Evolutionary conservation across 2,329 filamentous ascomycete genomes (phyloP), one percentile per base, ranked within the genome.

Genomic region (Ceratocystis ficicola): DNA sequence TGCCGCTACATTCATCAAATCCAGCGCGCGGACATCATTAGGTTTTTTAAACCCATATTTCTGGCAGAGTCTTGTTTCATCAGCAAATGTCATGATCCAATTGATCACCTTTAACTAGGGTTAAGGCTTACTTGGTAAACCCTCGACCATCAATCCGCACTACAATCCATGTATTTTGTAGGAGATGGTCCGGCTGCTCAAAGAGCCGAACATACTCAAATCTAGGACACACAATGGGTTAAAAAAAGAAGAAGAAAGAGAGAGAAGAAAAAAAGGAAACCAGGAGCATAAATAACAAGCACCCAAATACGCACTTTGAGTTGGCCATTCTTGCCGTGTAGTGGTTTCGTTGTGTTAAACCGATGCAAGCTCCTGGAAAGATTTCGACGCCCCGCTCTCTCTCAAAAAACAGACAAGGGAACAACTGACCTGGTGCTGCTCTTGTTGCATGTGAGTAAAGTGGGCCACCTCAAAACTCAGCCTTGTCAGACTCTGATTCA

Each of bases 1-100:
- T n/a, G 94, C 94, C 1, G 91, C 91, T 1, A 85, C 85, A 72
- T 99, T 99, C 93, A 99, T 97, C 70, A 99, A 85, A 74, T 95
- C 84, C 12, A 97, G 78, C 0, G 92, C 94, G 69, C 89, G 83
- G 50, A 81, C 81, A 75, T 99, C 94, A 76, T 97, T 99, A 48
- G 94, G 94, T 76, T 97, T 99, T 71, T 86, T 81, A 72, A 97
- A 97, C 25, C 78, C 78, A 76, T 97, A 94, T 74, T 88, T 89
- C 69, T 84, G 81, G 68, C 90, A 92, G 71, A 96, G 85, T 72
- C 89, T 95, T 69, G 20, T 44, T 55, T 50, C 70, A 55, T 74
- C 68, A 71, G n/a, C 44, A 17, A 68, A 46, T 4, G 12, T 8
- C 2, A 30, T 6, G 1, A 7, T 62, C 15, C 5, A 15, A 36